Percentiles rank a stretch among this genome's conserved stretches.
Conservation (phyloP, 805 yeast genomes). For the Monosporozyma solicola region DNA sequence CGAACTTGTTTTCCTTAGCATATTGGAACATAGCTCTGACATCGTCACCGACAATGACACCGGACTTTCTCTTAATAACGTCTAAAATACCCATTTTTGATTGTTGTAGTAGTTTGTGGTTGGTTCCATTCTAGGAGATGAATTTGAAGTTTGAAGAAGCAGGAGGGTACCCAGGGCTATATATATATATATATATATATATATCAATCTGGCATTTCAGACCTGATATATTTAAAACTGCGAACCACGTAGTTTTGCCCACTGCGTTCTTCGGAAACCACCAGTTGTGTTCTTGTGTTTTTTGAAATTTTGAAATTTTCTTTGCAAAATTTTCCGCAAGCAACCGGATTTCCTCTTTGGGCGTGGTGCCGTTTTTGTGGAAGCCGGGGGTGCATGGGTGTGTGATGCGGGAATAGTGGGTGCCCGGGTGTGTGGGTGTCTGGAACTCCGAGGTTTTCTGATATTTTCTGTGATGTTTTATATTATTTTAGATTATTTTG, state of each 20-base stretch:
- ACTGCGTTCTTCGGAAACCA: too few relatives aligned
- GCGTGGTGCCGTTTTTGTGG: neutral
- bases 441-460: neutral
- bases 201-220: neutral
- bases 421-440: neutral
- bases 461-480: neutral
- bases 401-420: neutral
- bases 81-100: constrained; percentile 52
- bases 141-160: too few relatives aligned
- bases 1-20: constrained; percentile 88
- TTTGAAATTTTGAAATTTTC: too few relatives aligned
- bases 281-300: neutral
- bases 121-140: neutral
- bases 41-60: constrained; percentile 98
- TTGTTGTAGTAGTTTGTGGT: constrained; percentile 5
- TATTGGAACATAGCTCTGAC: constrained; percentile 75
- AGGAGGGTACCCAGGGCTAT: neutral
- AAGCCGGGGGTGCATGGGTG: neutral
- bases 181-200: neutral
- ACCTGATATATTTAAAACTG: too few relatives aligned
- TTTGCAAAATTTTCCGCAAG: too few relatives aligned
- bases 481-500: neutral
- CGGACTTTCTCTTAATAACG: constrained; percentile 81
- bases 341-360: too few relatives aligned
- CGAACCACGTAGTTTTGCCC: too few relatives aligned